A percentile compares a stretch with the other conserved stretches of the same genome.
These are phyloP conservation scores for Psilocybe mexicana DNA, from an alignment of 1,284 basidiomycete species.

Conservation along the genomic window DNA sequence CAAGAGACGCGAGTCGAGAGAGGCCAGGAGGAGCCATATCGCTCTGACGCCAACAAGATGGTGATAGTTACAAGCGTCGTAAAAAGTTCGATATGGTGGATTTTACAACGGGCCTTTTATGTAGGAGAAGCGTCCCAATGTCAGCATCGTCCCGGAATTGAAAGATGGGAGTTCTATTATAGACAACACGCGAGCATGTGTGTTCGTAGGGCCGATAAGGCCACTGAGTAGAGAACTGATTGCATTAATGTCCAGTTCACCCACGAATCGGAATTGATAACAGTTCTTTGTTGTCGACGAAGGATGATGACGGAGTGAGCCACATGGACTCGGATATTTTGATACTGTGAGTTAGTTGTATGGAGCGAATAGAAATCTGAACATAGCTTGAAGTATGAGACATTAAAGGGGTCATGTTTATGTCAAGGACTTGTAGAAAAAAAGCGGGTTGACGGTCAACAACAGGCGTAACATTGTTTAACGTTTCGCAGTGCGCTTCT, in stretches of 20 bases:
- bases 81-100: not conserved
- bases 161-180: not conserved
- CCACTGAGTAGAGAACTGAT: not conserved
- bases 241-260: not conserved
- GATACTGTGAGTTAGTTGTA: not conserved
- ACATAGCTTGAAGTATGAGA: no score
- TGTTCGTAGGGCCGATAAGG: conserved; percentile 1
- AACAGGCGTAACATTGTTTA: no score
- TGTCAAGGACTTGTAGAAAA: no score
- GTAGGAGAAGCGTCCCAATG: not conserved
- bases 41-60: not conserved
- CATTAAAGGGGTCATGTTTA: no score
- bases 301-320: not conserved
- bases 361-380: no score
- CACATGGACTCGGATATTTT: conserved; percentile 11
- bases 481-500: no score
- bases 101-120: conserved; percentile 2
- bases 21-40: not conserved
- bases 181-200: conserved; percentile 4
- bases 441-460: no score
- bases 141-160: not conserved
- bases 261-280: conserved; percentile 8
- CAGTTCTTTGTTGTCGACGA: conserved; percentile 3
- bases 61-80: not conserved
- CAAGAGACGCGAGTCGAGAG: not conserved